Percentiles rank a stretch among this genome's conserved stretches.
Conservation (phyloP, 1,139 yeast genomes). For the Blastobotrys capitulatus region DNA sequence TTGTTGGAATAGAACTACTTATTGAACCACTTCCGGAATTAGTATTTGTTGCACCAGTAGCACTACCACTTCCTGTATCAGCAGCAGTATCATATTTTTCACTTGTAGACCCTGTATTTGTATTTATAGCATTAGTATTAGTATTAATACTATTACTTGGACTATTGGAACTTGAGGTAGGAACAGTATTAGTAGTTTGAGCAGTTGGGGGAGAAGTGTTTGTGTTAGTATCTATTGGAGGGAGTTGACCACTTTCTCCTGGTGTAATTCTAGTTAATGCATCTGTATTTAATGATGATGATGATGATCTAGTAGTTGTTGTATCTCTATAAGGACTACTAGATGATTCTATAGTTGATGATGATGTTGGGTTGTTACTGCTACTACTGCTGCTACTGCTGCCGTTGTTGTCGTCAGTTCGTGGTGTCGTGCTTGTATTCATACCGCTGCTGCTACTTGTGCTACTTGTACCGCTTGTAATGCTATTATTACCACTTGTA, state of each 20-base stretch:
- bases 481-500: not conserved
- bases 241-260: not conserved
- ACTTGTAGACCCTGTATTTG: too few species aligned
- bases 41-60: too few species aligned
- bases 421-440: not conserved
- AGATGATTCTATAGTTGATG: not conserved
- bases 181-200: too few species aligned
- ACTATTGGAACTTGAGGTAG: not conserved
- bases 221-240: not conserved
- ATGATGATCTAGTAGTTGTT: not conserved
- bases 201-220: not conserved
- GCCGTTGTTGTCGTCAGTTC: too few species aligned
- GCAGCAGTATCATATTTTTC: too few species aligned
- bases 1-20: too few species aligned
- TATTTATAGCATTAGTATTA: not conserved
- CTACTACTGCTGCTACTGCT: not conserved
- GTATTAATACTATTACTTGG: not conserved
- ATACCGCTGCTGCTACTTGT: not conserved
- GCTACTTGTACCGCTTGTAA: not conserved
- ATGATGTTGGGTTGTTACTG: not conserved
- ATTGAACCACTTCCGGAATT: too few species aligned
- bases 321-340: not conserved
- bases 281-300: not conserved
- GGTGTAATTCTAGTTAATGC: not conserved
- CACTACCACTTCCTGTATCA: too few species aligned